Conservation (phyloP, 2,329 filamentous ascomycete species). For the Trichoderma sp. region DNA sequence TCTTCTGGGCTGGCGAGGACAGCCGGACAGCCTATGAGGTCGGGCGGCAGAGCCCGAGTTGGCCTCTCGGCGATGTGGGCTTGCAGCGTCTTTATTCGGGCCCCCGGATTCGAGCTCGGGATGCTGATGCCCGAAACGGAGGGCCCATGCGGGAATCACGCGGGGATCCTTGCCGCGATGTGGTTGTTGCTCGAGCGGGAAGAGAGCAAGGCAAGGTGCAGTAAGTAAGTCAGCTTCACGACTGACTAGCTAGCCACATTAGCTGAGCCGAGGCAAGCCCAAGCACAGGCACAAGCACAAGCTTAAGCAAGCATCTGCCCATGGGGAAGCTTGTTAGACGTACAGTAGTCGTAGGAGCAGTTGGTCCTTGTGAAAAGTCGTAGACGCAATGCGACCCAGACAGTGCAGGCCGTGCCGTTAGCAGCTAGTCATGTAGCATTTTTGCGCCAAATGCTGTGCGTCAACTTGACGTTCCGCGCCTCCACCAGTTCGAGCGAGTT, state of each 20-base stretch:
- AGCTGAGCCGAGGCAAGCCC: background rate
- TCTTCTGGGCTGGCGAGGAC: background rate
- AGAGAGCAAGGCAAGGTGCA: background rate
- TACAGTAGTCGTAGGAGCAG: background rate
- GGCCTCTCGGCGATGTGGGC: background rate
- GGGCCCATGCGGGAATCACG: background rate
- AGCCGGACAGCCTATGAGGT: background rate
- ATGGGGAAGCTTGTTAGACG: background rate
- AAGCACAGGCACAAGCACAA: background rate
- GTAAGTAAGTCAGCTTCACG: background rate
- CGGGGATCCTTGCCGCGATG: background rate
- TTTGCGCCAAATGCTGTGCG: background rate
- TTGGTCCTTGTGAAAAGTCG: too few species aligned
- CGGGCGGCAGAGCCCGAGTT: conserved; percentile 1
- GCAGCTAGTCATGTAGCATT: background rate
- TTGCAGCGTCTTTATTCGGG: background rate
- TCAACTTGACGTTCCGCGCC: background rate
- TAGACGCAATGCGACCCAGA: background rate
- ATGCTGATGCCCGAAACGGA: conserved; percentile 4
- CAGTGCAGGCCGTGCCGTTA: background rate
- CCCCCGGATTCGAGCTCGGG: conserved; percentile 1
- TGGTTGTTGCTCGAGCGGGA: background rate
- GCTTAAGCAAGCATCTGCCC: background rate
- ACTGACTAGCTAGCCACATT: background rate
- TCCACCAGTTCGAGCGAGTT: background rate